These are phyloP conservation scores for Lachnellula arida DNA, from an alignment of 2,329 filamentous ascomycete genomes.

Conservation along the genomic window DNA sequence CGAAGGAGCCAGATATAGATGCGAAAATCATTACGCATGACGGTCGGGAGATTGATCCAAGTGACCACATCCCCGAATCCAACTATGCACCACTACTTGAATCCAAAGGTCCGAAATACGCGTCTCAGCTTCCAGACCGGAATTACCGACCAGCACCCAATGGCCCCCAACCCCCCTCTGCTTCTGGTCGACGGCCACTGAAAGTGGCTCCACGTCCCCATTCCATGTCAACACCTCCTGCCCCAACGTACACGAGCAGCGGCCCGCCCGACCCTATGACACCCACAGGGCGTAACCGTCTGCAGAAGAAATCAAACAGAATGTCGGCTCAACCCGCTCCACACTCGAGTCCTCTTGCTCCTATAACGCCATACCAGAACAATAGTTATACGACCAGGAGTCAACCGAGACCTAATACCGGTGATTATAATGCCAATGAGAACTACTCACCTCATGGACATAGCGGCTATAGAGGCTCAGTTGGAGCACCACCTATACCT, in stretches of 20 bases:
- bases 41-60: slow-evolving; percentile 73
- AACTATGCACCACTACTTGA: slow-evolving; percentile 32
- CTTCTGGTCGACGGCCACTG: slow-evolving; percentile 47
- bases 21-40: slow-evolving; percentile 73
- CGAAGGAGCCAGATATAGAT: slow-evolving; percentile 43
- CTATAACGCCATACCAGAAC: slow-evolving; percentile 28
- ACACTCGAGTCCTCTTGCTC: slow-evolving; percentile 27
- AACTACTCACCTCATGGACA: slow-evolving; percentile 20
- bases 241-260: slow-evolving; percentile 26
- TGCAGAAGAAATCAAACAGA: slow-evolving; percentile 55
- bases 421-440: slow-evolving; percentile 25
- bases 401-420: slow-evolving; percentile 24
- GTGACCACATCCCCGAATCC: slow-evolving; percentile 68
- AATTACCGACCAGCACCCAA: slow-evolving; percentile 43
- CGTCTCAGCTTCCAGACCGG: slow-evolving; percentile 31
- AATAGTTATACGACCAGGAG: slow-evolving; percentile 22
- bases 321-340: slow-evolving; percentile 25
- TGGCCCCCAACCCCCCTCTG: slow-evolving; percentile 49
- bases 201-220: slow-evolving; percentile 48
- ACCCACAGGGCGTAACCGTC: slow-evolving; percentile 47
- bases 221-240: slow-evolving; percentile 34
- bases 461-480: slow-evolving; percentile 31
- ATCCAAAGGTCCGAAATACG: slow-evolving; percentile 46
- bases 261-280: slow-evolving; percentile 34
- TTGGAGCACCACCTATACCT: slow-evolving; percentile 55